Percentiles rank a stretch among this genome's conserved stretches.
These are phyloP conservation scores for Xerocomellus amylosporus DNA, from an alignment of 768 basidiomycete species.

Conservation along the genomic window DNA sequence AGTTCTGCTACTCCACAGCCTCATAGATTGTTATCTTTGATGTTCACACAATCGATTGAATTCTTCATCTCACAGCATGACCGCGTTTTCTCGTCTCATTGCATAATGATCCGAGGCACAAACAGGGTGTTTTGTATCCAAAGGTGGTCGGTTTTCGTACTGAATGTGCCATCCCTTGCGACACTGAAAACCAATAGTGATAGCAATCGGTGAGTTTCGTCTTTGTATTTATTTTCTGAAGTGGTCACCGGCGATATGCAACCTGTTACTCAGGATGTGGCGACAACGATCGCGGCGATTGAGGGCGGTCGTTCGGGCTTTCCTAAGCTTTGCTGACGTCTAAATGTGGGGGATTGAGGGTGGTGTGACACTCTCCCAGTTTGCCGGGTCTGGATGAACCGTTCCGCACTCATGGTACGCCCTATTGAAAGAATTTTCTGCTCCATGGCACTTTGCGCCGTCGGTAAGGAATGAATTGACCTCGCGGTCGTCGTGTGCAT, in stretches of 20 bases:
- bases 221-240: not conserved
- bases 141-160: not conserved
- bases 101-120: slow-evolving; percentile 11
- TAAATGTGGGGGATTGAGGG: not conserved
- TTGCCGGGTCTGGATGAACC: not conserved
- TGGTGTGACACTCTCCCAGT: not conserved
- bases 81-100: slow-evolving; percentile 4
- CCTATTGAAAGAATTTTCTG: not conserved
- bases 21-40: not conserved
- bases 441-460: not conserved
- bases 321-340: not conserved
- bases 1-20: not conserved
- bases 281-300: not conserved
- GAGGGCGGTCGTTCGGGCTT: not conserved
- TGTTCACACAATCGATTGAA: slow-evolving; percentile 1
- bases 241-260: not conserved
- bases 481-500: not conserved
- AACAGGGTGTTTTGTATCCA: slow-evolving; percentile 1
- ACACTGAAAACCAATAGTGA: not conserved
- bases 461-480: slow-evolving; percentile 8
- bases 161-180: not conserved
- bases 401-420: not conserved
- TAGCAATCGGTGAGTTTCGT: not conserved
- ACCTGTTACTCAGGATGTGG: not conserved
- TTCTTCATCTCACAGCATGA: slow-evolving; percentile 1